Evolutionary conservation across 2,329 filamentous ascomycete genomes (phyloP).

Genomic region (Aureobasidium sp.): DNA sequence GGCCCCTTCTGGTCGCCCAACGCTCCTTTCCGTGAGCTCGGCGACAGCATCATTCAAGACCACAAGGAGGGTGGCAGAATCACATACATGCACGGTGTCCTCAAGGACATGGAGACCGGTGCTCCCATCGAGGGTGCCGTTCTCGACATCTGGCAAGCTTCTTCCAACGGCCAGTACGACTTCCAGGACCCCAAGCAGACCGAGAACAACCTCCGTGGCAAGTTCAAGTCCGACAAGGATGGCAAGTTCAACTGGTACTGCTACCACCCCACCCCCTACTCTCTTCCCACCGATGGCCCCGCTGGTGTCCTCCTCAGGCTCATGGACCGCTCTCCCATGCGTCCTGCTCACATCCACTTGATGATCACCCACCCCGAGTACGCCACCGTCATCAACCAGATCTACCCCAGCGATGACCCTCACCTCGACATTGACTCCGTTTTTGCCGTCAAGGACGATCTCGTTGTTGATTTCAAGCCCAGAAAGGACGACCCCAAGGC

Average conservation of each 20-base stretch:
- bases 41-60: conserved; percentile 58
- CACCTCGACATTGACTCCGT: conserved; percentile 52
- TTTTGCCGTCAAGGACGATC: conserved; percentile 54
- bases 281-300: conserved; percentile 57
- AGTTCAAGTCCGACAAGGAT: conserved; percentile 62
- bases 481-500: conserved; percentile 45
- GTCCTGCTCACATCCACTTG: conserved; percentile 54
- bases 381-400: conserved; percentile 49
- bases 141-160: conserved; percentile 73
- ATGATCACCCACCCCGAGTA: conserved; percentile 48
- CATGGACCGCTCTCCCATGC: conserved; percentile 52
- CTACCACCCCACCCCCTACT: conserved; percentile 65
- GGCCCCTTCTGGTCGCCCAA: conserved; percentile 72
- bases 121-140: conserved; percentile 59
- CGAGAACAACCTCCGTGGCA: conserved; percentile 68
- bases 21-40: conserved; percentile 62
- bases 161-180: conserved; percentile 49
- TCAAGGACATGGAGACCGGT: conserved; percentile 57
- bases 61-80: conserved; percentile 50
- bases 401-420: conserved; percentile 52
- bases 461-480: conserved; percentile 51
- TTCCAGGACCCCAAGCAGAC: conserved; percentile 65
- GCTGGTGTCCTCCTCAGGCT: conserved; percentile 45
- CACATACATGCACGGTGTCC: conserved; percentile 60
- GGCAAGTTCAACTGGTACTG: conserved; percentile 69